Evolutionary conservation across 139 green algal genomes (phyloP).

Genomic region (Micractinium sp.): DNA sequence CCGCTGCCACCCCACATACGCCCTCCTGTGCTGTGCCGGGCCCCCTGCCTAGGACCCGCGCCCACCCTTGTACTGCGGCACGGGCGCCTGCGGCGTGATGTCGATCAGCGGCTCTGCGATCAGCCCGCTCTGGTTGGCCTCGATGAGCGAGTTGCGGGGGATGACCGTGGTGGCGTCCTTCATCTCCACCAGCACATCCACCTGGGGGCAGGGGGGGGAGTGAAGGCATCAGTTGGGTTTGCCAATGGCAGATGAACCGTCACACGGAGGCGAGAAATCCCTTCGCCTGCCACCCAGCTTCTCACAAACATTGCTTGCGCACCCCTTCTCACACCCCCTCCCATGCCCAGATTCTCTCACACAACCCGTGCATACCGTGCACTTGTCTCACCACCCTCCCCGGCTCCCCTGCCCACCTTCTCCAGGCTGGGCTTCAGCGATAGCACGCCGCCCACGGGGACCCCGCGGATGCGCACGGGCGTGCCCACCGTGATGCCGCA

Average conservation of each 20-base stretch:
- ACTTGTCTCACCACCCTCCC: not conserved
- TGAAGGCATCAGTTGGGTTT: not conserved
- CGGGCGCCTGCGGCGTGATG: conserved; percentile 91
- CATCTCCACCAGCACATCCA: conserved; percentile 90
- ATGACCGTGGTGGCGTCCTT: conserved; percentile 91
- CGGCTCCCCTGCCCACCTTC: conserved; percentile 32
- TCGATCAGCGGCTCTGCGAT: conserved; percentile 97
- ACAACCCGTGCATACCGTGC: no score
- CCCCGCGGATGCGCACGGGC: conserved; percentile 78
- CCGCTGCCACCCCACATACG: conserved; percentile 56
- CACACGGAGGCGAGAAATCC: no score
- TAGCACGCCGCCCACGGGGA: conserved; percentile 87
- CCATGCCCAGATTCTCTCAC: no score
- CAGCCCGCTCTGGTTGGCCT: conserved; percentile 97
- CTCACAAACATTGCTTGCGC: no score
- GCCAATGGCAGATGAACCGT: no score
- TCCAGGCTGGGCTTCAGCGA: conserved; percentile 90
- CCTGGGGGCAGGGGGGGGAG: not conserved
- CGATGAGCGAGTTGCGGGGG: conserved; percentile 90
- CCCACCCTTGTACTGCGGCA: conserved; percentile 72
- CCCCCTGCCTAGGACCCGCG: no score
- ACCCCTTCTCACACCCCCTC: not conserved
- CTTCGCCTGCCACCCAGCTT: no score
- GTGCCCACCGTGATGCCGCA: conserved; percentile 97
- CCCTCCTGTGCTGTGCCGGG: no score